Evolutionary conservation across 495 filamentous ascomycete genomes (phyloP).

Genomic region (Penicillium canescens): DNA sequence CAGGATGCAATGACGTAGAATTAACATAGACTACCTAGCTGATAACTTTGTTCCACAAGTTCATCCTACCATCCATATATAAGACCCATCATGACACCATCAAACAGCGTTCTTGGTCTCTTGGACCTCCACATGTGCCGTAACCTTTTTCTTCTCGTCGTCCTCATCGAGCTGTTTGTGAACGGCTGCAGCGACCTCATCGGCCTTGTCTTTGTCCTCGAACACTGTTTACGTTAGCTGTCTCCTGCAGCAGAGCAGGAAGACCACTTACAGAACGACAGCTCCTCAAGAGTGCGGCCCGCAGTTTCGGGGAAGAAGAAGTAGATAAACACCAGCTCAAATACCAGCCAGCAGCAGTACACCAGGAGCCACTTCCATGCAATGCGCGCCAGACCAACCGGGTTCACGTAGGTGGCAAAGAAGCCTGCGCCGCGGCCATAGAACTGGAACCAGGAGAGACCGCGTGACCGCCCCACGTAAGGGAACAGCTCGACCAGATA

Average conservation of each 20-base stretch:
- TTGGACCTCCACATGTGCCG: slow-evolving; percentile 16
- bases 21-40: background rate
- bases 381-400: slow-evolving; percentile 58
- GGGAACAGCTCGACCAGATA: slow-evolving; percentile 68
- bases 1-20: too few relatives aligned
- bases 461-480: slow-evolving; percentile 58
- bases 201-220: slow-evolving; percentile 49
- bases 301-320: slow-evolving; percentile 67
- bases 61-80: background rate
- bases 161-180: slow-evolving; percentile 38
- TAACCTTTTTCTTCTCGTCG: slow-evolving; percentile 9
- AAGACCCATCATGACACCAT: slow-evolving; percentile 2
- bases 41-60: slow-evolving; percentile 2
- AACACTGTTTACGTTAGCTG: slow-evolving; percentile 44
- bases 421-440: slow-evolving; percentile 56
- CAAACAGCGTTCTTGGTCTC: slow-evolving; percentile 10
- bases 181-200: slow-evolving; percentile 46
- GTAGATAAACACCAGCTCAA: slow-evolving; percentile 59
- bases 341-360: slow-evolving; percentile 61
- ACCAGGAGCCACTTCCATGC: slow-evolving; percentile 64
- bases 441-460: slow-evolving; percentile 64
- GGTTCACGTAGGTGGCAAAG: slow-evolving; percentile 66
- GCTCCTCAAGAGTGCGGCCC: slow-evolving; percentile 62
- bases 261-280: slow-evolving; percentile 57
- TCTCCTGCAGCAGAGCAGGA: background rate